Conservation (phyloP, 2,329 filamentous ascomycete species). For the Penicillium paneum region DNA sequence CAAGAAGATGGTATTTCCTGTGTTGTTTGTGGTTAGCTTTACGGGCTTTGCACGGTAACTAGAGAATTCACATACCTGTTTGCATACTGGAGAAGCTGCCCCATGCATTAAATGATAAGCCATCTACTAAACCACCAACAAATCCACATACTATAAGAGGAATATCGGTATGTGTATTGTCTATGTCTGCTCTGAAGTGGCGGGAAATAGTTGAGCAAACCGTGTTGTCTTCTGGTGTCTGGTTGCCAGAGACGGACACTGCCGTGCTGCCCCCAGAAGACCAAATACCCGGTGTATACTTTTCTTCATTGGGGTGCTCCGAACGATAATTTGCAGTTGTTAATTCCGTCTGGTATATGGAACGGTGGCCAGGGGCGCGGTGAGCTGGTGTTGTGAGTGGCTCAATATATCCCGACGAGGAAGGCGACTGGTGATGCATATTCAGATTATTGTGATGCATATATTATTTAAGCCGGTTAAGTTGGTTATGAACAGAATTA, state of each 20-base stretch:
- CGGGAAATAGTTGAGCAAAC: slow-evolving; percentile 17
- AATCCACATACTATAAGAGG: slow-evolving; percentile 38
- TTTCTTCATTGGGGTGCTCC: slow-evolving; percentile 5
- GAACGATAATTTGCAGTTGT: not conserved
- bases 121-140: slow-evolving; percentile 41
- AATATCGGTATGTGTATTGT: slow-evolving; percentile 27
- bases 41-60: not conserved
- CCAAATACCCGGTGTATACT: slow-evolving; percentile 20
- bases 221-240: slow-evolving; percentile 10
- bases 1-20: slow-evolving; percentile 46
- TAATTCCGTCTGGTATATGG: not conserved
- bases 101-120: slow-evolving; percentile 43
- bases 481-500: not conserved
- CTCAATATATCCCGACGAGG: not conserved
- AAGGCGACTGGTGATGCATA: not conserved
- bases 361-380: not conserved
- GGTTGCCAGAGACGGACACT: slow-evolving; percentile 22
- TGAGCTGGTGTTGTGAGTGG: not conserved
- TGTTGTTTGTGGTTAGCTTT: not conserved
- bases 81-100: slow-evolving; percentile 45
- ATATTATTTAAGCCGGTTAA: not conserved
- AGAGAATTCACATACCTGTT: slow-evolving; percentile 32
- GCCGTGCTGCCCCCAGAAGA: slow-evolving; percentile 24
- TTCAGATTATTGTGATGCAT: not conserved
- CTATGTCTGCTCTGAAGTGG: slow-evolving; percentile 23